Evolutionary conservation across 2,329 filamentous ascomycete species (phyloP).

Genomic region (Colletotrichum lentis): DNA sequence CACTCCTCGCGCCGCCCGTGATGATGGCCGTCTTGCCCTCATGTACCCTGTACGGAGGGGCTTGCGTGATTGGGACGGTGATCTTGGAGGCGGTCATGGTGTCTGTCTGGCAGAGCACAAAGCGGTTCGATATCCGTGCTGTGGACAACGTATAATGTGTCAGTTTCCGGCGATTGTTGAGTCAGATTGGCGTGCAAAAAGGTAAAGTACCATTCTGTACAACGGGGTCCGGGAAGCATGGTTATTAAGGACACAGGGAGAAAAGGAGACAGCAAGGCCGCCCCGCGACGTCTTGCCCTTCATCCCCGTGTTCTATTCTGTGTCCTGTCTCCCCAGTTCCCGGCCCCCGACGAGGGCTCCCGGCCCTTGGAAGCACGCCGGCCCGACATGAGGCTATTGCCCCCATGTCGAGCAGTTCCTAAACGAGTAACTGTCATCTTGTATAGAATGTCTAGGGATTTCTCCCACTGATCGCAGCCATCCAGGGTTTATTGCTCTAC

Average conservation of each 20-base stretch:
- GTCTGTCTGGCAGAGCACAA: background rate
- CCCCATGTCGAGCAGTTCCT: constrained; percentile 12
- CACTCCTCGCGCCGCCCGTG: constrained; percentile 61
- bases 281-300: constrained; percentile 1
- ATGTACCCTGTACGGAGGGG: constrained; percentile 40
- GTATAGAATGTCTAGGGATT: background rate
- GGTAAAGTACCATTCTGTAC: background rate
- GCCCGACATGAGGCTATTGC: background rate
- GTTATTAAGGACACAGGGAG: constrained; percentile 23
- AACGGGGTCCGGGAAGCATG: constrained; percentile 16
- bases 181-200: background rate
- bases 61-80: constrained; percentile 34
- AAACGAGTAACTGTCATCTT: background rate
- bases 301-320: background rate
- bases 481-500: background rate
- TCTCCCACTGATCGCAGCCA: background rate
- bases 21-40: constrained; percentile 61
- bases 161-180: background rate
- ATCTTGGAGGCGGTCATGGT: constrained; percentile 27
- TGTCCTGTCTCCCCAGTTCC: background rate
- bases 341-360: background rate
- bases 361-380: background rate
- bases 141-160: background rate
- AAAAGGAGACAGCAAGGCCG: background rate
- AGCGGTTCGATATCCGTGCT: constrained; percentile 2